Evolutionary conservation across 805 yeast species (phyloP).

Genomic region (Cephaloascus fragrans): DNA sequence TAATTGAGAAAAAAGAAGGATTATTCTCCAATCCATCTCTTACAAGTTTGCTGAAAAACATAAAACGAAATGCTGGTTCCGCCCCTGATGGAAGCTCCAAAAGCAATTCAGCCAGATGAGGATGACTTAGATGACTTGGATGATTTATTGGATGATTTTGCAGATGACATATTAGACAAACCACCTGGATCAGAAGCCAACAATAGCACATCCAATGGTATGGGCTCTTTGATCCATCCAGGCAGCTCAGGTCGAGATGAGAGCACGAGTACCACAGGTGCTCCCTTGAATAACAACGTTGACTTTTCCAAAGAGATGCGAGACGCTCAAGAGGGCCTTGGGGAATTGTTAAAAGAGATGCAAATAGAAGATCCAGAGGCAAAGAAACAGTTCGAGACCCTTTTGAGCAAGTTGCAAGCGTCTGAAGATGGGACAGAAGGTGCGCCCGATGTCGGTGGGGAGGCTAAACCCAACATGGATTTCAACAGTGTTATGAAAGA

Average conservation of each 20-base stretch:
- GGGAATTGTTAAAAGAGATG: constrained; percentile 36
- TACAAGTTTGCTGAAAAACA: too few species aligned
- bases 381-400: constrained; percentile 36
- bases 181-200: constrained; percentile 41
- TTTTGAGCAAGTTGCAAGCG: constrained; percentile 18
- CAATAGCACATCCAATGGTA: too few species aligned
- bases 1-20: too few species aligned
- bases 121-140: constrained; percentile 69
- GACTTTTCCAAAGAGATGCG: constrained; percentile 8
- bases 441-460: constrained; percentile 7
- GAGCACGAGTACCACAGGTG: too few species aligned
- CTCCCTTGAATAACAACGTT: too few species aligned
- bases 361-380: constrained; percentile 44
- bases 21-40: too few species aligned
- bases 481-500: constrained; percentile 72
- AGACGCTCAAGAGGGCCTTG: constrained; percentile 21
- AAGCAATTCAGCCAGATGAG: too few species aligned
- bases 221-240: too few species aligned
- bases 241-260: too few species aligned
- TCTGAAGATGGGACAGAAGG: constrained; percentile 6
- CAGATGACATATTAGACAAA: constrained; percentile 54
- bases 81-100: too few species aligned
- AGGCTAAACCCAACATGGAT: constrained; percentile 19
- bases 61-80: too few species aligned
- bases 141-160: constrained; percentile 79